Conservation (phyloP, 768 basidiomycete genomes). For the Trametes villosa region DNA sequence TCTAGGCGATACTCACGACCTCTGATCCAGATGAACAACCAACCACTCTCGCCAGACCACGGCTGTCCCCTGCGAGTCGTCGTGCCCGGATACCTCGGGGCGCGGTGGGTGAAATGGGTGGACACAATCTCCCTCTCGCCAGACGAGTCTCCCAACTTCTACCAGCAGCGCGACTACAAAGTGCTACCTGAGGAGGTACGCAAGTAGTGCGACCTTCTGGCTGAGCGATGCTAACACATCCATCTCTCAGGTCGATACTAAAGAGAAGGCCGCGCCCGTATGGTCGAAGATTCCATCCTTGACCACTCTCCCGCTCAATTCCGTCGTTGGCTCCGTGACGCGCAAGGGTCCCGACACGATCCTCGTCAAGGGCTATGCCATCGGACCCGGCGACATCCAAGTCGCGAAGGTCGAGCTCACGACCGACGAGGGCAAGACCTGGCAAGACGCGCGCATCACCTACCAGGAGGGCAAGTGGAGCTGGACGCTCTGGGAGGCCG, state of each 20-base stretch:
- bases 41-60: constrained; percentile 59
- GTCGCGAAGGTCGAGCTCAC: constrained; percentile 23
- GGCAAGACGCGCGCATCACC: constrained; percentile 23
- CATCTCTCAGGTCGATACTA: constrained; percentile 9
- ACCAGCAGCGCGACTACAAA: constrained; percentile 75
- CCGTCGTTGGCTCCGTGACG: constrained; percentile 17
- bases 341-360: constrained; percentile 3
- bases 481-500: constrained; percentile 72
- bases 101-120: constrained; percentile 80
- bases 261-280: constrained; percentile 16
- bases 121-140: constrained; percentile 59
- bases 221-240: constrained; percentile 30
- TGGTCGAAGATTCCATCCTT: constrained; percentile 22
- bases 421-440: constrained; percentile 21
- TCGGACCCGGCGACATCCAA: constrained; percentile 13
- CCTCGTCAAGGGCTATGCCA: constrained; percentile 26
- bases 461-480: constrained; percentile 60
- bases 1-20: no score
- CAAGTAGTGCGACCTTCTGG: constrained; percentile 41
- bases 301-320: constrained; percentile 25
- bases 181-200: constrained; percentile 35
- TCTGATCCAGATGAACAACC: constrained; percentile 77
- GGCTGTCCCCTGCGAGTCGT: constrained; percentile 71
- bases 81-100: constrained; percentile 69
- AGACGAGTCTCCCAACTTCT: constrained; percentile 67